Base-by-base conservation (phyloP, 2,329 filamentous ascomycete species). In the Cladorrhinum sp. region DNA sequence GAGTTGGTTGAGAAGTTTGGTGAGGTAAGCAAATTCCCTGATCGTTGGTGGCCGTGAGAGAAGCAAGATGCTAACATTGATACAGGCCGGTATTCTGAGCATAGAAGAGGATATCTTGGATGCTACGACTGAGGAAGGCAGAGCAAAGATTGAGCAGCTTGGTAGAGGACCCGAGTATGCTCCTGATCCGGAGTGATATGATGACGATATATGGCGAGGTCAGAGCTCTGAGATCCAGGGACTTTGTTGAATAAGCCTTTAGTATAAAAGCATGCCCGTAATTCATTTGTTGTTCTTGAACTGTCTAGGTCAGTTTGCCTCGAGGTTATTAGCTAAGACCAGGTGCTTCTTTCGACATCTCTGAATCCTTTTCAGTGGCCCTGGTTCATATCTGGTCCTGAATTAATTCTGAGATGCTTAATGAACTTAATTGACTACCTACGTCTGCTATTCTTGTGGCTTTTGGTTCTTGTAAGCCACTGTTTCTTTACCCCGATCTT, bases 61-160 rank as follows among this genome's bases (percentile, higher is more conserved):
- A 14, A 12, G 2, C 14, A 33, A n/a, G n/a, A 60, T 65, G 56
- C 72, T 75, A 64, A 75, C 62, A 18, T 61, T 30, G 48, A 57
- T 63, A 85, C 65, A 88, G 77, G 92, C 92, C 16, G 91, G 91
- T 39, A 94, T 97, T 80, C 76, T 99, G 66, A 96, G 91, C 73
- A 75, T 99, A 55, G 92, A 98, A 73, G 88, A 96, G 71, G 88
- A 96, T 55, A 92, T 99, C 56, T 96, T 99, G 67, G 95, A 99
- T 76, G 91, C 92, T 1, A 99, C 92, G 51, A 96, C 94, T 2
- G 88, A 92, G 71, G 88, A 95, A 73, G 93, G 93, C 2, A 84
- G 88, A 79, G 85, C 87, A 73, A 87, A 87, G 71, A 80, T 94
- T 68, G 88, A 90, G 76, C 86, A 92, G 66, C 83, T 96, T 62